Evolutionary conservation across 305 asterid species (phyloP).

Genomic region (Fraxinus baroniana): DNA sequence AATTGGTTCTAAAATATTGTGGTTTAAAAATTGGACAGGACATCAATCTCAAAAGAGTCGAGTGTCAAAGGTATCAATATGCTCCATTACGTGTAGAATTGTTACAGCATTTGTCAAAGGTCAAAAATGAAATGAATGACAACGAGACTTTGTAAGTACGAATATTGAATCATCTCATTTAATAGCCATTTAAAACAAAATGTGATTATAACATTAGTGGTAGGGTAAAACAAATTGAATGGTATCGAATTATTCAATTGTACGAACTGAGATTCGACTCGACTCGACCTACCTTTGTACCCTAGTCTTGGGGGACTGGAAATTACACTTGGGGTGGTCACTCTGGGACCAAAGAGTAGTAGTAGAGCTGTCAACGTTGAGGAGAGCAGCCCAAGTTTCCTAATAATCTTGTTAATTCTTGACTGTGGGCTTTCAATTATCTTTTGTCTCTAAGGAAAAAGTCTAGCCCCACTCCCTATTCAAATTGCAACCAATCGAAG

Average conservation of each 20-base stretch:
- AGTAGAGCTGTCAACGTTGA: not conserved
- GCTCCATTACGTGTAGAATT: not conserved
- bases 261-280: not conserved
- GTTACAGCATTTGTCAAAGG: not conserved
- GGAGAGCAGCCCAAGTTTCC: slow-evolving; percentile 16
- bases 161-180: not conserved
- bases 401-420: not conserved
- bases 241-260: not conserved
- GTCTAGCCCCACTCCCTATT: not conserved
- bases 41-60: not conserved
- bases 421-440: slow-evolving; percentile 26
- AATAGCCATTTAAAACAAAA: too few species aligned
- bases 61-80: not conserved
- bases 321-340: not conserved
- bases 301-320: not conserved
- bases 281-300: not conserved
- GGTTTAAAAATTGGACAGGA: not conserved
- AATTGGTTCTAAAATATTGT: not conserved
- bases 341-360: not conserved
- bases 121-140: not conserved
- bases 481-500: not conserved
- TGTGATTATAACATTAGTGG: not conserved
- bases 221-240: not conserved
- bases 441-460: slow-evolving; percentile 14
- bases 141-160: not conserved